These are phyloP conservation scores for Pharus latifolius DNA, from an alignment of 176 grass and related monocot species.

Conservation along the genomic window DNA sequence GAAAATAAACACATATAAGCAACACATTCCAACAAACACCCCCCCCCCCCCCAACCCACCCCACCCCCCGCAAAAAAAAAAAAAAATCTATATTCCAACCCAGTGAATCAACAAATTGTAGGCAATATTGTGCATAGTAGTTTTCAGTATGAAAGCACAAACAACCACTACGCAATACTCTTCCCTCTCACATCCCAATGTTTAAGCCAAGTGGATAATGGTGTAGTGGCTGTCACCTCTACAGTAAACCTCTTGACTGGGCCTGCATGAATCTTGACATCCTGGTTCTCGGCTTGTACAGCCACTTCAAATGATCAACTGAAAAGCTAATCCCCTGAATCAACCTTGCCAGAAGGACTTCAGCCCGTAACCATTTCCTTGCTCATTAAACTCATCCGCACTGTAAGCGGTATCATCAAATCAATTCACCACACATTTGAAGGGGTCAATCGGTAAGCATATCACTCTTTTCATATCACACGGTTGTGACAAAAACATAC, in stretches of 20 bases:
- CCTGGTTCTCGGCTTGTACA: background rate
- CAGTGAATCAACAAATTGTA: background rate
- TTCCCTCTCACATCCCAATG: background rate
- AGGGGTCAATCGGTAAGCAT: background rate
- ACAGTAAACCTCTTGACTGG: slow-evolving; percentile 9
- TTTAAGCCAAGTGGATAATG: background rate
- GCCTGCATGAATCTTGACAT: slow-evolving; percentile 4
- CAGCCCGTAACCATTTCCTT: background rate
- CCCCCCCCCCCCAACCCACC: too few species aligned
- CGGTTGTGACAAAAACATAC: background rate
- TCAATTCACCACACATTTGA: background rate
- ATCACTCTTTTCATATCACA: background rate
- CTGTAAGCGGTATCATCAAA: background rate
- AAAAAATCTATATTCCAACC: too few species aligned
- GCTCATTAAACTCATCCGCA: background rate
- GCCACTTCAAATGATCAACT: slow-evolving; percentile 5
- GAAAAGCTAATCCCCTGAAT: slow-evolving; percentile 1
- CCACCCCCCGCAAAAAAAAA: too few species aligned
- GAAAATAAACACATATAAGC: slow-evolving; percentile 2
- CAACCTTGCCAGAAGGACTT: background rate
- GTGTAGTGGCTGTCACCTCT: background rate
- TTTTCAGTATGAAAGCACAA: background rate
- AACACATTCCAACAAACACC: background rate
- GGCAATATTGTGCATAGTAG: background rate
- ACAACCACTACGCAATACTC: background rate